These are phyloP conservation scores for Cylindrotheca fusiformis DNA, from an alignment of 108 stramenopile species.

Conservation along the genomic window DNA sequence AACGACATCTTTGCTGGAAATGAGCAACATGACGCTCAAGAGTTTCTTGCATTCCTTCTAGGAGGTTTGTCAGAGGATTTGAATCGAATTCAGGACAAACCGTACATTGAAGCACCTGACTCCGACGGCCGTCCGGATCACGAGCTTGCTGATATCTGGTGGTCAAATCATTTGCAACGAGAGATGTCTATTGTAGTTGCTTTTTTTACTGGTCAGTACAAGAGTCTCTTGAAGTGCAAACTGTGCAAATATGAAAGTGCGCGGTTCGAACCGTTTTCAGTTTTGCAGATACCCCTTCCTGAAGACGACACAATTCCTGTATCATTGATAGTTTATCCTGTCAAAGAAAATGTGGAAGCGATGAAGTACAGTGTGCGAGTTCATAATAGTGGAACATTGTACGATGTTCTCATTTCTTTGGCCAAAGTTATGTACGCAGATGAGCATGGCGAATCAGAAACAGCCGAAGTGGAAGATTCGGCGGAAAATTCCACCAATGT, in stretches of 20 bases:
- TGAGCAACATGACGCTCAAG: slow-evolving; percentile 98
- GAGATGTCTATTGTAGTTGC: slow-evolving; percentile 95
- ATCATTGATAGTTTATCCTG: slow-evolving; percentile 64
- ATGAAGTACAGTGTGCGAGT: slow-evolving; percentile 81
- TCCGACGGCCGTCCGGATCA: slow-evolving; percentile 91
- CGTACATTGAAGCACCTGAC: slow-evolving; percentile 93
- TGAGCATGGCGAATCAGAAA: slow-evolving; percentile 16
- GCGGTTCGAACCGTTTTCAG: slow-evolving; percentile 96
- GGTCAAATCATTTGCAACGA: slow-evolving; percentile 92
- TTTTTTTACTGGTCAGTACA: slow-evolving; percentile 94
- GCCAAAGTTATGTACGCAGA: slow-evolving; percentile 63
- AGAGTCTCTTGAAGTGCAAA: slow-evolving; percentile 91
- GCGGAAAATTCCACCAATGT: slow-evolving; percentile 5
- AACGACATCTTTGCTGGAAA: slow-evolving; percentile 92
- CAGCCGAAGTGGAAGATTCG: slow-evolving; percentile 8
- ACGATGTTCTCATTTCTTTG: slow-evolving; percentile 69
- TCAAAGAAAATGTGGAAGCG: slow-evolving; percentile 27
- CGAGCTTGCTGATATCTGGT: slow-evolving; percentile 97
- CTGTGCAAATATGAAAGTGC: slow-evolving; percentile 93
- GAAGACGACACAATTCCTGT: slow-evolving; percentile 84
- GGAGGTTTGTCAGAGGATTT: slow-evolving; percentile 95
- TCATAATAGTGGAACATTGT: slow-evolving; percentile 67
- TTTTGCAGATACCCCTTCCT: slow-evolving; percentile 91
- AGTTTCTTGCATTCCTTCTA: slow-evolving; percentile 87
- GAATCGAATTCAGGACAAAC: slow-evolving; percentile 94